phyloP scores from a whole-genome alignment of 2,329 filamentous ascomycete species.

The Colletotrichum falcatum region DNA sequence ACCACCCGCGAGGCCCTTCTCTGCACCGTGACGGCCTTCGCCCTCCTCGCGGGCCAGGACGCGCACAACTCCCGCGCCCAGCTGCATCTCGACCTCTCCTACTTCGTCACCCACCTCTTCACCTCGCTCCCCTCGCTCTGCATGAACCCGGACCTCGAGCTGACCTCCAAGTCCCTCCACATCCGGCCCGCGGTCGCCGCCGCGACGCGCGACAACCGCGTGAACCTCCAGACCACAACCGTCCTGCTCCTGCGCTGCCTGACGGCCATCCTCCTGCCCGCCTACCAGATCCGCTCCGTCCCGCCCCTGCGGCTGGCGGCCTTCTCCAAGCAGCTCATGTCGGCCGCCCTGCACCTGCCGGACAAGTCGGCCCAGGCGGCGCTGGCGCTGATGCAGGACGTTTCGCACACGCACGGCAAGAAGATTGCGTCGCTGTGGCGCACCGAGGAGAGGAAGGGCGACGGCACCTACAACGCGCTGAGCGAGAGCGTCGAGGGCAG shows the following conservation, averaged over 20 bases:
- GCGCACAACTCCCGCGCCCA: slow-evolving; percentile 84
- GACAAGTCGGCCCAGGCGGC: slow-evolving; percentile 89
- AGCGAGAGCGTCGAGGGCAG: slow-evolving; percentile 82
- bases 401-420: slow-evolving; percentile 83
- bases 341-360: slow-evolving; percentile 83
- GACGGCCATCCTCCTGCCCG: slow-evolving; percentile 82
- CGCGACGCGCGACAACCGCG: slow-evolving; percentile 57
- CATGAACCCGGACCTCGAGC: slow-evolving; percentile 87
- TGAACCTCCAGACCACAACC: slow-evolving; percentile 95
- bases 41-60: slow-evolving; percentile 95
- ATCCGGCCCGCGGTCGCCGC: slow-evolving; percentile 58
- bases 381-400: slow-evolving; percentile 80
- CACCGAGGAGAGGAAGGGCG: slow-evolving; percentile 91
- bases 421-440: slow-evolving; percentile 92
- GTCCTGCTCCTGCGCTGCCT: slow-evolving; percentile 91
- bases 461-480: slow-evolving; percentile 84
- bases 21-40: slow-evolving; percentile 95
- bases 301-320: slow-evolving; percentile 89
- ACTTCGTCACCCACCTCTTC: slow-evolving; percentile 96
- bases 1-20: slow-evolving; percentile 88
- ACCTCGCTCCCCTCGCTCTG: slow-evolving; percentile 83
- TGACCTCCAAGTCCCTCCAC: slow-evolving; percentile 79
- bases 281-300: slow-evolving; percentile 77
- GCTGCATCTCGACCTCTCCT: slow-evolving; percentile 90
- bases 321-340: slow-evolving; percentile 92